Evolutionary conservation across 2,329 filamentous ascomycete genomes (phyloP), one percentile per base, ranked within the genome.

Genomic region (Monosporascus sp.): DNA sequence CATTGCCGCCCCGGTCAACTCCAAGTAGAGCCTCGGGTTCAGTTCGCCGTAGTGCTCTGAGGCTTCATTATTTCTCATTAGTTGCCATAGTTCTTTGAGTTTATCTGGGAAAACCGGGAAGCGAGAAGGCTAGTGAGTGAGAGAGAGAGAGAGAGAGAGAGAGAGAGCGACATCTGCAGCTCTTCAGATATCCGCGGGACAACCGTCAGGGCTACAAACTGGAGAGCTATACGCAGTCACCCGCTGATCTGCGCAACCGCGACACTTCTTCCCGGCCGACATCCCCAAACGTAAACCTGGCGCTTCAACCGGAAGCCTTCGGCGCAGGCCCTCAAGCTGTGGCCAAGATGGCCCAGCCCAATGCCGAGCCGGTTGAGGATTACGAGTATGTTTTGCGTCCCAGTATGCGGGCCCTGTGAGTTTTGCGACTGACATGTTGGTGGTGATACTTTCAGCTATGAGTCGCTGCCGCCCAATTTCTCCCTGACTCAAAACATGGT

Each of bases 401-500:
- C 42, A 37, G 17, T 47, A 34, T 56, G 50, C 56, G 64, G 64
- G 47, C 62, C 56, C 50, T 44, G 36, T 49, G 52, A 50, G 25
- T 56, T 24, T 36, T 42, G 48, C 31, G 11, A 34, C 31, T 34
- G 31, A 34, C 31, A 5, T 14, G 5, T 34, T 5, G 27, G 27
- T 11, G 27, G 11, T 31, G 27, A 31, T 14, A 5, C 31, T 34
- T 34, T 34, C 56, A 86, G 83, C 75, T 97, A 97, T 82, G 93
- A 97, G 81, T 86, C 87, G 60, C 83, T 99, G 53, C 92, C 93
- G 59, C 89, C 92, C 60, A 96, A 96, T 74, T 96, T 96, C 78
- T 94, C 91, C 64, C 81, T 97, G 67, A 76, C 88, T 60, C 90
- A 94, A 70, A 99, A 97, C 74, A 97, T 97, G 91, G 78, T 86